Conservation (phyloP, 2,329 filamentous ascomycete species). For the Phyllosticta paracitricarpa region DNA sequence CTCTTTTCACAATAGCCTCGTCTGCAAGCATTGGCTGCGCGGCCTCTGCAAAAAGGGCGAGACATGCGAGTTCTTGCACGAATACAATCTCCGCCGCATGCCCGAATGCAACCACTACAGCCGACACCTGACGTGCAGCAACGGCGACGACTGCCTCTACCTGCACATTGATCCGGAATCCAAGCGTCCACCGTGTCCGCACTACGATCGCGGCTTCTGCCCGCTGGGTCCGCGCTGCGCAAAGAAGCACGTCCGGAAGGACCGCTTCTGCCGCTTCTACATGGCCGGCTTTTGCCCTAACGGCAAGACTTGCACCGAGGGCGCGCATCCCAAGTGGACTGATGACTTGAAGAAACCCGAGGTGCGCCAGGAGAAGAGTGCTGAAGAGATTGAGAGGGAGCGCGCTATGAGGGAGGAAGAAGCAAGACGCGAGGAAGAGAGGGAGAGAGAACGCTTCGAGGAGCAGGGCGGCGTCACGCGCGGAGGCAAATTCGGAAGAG, state of each 20-base stretch:
- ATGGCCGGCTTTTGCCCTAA: conserved; percentile 92
- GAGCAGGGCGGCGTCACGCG: conserved; percentile 19
- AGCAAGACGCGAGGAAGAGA: conserved; percentile 32
- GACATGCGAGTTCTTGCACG: conserved; percentile 93
- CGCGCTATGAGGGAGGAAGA: conserved; percentile 38
- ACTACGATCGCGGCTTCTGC: conserved; percentile 93
- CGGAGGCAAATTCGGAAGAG: conserved; percentile 4
- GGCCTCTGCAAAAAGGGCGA: conserved; percentile 97
- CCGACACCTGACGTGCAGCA: conserved; percentile 86
- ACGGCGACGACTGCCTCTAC: conserved; percentile 93
- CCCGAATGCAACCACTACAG: conserved; percentile 97
- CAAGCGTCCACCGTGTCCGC: conserved; percentile 52
- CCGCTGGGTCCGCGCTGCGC: conserved; percentile 78
- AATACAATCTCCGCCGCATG: conserved; percentile 97
- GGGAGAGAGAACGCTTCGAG: conserved; percentile 28
- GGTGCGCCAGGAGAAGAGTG: conserved; percentile 58
- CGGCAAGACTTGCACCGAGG: conserved; percentile 63
- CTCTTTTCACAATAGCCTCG: conserved; percentile 44
- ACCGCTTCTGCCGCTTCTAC: conserved; percentile 70
- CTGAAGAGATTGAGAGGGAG: conserved; percentile 56
- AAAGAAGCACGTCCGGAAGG: conserved; percentile 75
- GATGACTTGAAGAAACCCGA: conserved; percentile 53
- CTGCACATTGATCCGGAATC: conserved; percentile 79
- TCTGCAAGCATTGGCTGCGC: conserved; percentile 98
- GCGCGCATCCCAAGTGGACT: conserved; percentile 72